Evolutionary conservation across 768 basidiomycete species (phyloP), one percentile per base, ranked within the genome.

Genomic region (Podaxis carcinomalis): DNA sequence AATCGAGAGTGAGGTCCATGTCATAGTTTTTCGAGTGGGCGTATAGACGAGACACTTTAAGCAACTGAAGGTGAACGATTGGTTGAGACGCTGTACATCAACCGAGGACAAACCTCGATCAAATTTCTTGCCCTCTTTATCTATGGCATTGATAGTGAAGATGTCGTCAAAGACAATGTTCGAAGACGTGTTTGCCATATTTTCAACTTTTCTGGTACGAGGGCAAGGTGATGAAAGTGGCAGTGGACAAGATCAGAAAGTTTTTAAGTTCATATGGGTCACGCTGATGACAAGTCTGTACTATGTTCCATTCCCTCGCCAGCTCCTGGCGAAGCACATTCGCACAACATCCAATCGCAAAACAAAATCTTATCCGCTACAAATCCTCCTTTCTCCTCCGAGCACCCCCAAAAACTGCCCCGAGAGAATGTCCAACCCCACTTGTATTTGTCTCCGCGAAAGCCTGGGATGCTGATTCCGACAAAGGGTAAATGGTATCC

Each of bases 51-150:
- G 96, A 96, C 37, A 99, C 97, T 98, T 72, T 23, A 36, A 32
- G 54, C 54, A 46, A 35, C 16, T 23, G 2, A 37, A 36, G 9
- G 16, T 63, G 55, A 62, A 27, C 25, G 47, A 14, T 23, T 11
- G 9, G 21, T 19, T 23, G 21, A 21, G 11, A 21, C 47, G 47
- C 47, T 46, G 35, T 55, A 28, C 28, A 61, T 58, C 54, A 66
- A 61, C 14, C 63, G 44, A 16, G 14, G 46, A 69, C 86, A 51
- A 59, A 95, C 96, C 96, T 88, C 96, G 80, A 75, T 99, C 97
- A 68, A 98, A 99, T 73, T 95, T 97, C 80, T 92, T 97, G 51
- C 96, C 96, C 67, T 95, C 95, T 73, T 86, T 87, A 78, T 95
- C 88, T 53, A 95, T 91, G 47, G 75, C 87, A 65, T 84, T 82